These are phyloP conservation scores for Cercospora sesami DNA, from an alignment of 2,329 filamentous ascomycete genomes.

Conservation along the genomic window DNA sequence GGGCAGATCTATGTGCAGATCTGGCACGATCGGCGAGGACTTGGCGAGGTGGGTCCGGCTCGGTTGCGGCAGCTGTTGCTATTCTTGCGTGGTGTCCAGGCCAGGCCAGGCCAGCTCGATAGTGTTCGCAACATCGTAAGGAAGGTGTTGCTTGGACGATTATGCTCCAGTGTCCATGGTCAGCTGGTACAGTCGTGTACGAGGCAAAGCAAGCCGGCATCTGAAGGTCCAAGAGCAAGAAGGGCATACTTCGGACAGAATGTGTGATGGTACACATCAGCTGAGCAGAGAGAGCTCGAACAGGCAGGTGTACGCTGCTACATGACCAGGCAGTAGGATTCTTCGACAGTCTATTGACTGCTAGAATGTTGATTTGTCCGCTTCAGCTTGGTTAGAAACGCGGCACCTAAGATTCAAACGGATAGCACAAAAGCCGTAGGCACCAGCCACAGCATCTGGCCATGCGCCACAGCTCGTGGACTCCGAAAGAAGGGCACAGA, in stretches of 20 bases:
- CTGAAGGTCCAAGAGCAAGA: not conserved
- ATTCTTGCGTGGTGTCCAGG: not conserved
- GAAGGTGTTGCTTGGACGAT: not conserved
- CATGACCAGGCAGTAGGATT: not conserved
- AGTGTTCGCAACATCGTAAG: not conserved
- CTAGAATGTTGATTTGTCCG: not conserved
- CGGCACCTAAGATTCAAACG: not conserved
- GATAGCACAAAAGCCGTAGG: not conserved
- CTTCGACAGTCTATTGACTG: not conserved
- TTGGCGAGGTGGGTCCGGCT: not conserved
- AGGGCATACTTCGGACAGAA: conserved; percentile 3
- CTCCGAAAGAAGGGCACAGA: conserved; percentile 1
- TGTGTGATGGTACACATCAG: not conserved
- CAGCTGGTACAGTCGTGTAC: not conserved
- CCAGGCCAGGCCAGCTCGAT: not conserved
- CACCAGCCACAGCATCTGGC: not conserved
- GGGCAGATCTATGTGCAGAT: not conserved
- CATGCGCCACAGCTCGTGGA: conserved; percentile 2
- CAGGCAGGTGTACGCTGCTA: not conserved
- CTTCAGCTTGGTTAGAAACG: not conserved
- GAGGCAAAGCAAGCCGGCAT: not conserved
- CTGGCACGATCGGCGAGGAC: not conserved
- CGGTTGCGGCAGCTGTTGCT: not conserved
- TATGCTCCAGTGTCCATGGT: not conserved
- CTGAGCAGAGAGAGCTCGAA: not conserved